Conservation (phyloP, 805 yeast genomes). For the Myxozyma udenii region DNA sequence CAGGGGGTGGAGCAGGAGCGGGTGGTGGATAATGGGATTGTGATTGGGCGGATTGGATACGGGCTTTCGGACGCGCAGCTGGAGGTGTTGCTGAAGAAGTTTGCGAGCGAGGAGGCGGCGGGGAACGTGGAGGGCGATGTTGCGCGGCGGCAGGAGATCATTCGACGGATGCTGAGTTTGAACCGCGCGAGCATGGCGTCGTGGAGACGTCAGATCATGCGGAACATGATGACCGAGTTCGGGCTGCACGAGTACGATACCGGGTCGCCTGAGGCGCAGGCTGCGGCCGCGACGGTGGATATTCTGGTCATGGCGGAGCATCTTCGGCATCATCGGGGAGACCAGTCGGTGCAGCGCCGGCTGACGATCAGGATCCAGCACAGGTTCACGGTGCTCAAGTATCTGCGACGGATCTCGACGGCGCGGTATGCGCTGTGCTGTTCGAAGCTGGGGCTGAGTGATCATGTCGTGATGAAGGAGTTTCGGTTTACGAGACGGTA, state of each 20-base stretch:
- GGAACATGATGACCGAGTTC: constrained; percentile 73
- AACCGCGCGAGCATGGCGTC: constrained; percentile 66
- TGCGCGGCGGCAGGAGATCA: constrained; percentile 52
- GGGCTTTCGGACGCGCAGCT: constrained; percentile 10
- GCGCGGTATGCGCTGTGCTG: constrained; percentile 81
- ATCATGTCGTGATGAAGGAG: constrained; percentile 71
- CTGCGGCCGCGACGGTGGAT: constrained; percentile 80
- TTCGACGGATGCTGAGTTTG: constrained; percentile 68
- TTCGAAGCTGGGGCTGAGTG: constrained; percentile 82
- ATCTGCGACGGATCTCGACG: constrained; percentile 76
- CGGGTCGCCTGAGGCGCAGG: constrained; percentile 94
- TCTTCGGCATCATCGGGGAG: constrained; percentile 66
- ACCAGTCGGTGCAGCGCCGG: constrained; percentile 61
- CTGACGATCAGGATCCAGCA: constrained; percentile 83
- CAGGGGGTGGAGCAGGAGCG: background rate
- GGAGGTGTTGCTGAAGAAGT: background rate
- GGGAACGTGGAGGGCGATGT: background rate
- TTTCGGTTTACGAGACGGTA: constrained; percentile 41
- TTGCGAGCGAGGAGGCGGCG: constrained; percentile 1
- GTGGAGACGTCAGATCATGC: constrained; percentile 54
- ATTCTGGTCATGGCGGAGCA: constrained; percentile 78
- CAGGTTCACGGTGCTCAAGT: constrained; percentile 78
- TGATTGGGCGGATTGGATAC: constrained; percentile 6
- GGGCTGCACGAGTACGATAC: constrained; percentile 84
- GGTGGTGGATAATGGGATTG: background rate